phyloP scores from a whole-genome alignment of 176 grass and related monocot genomes.

The Chrysopogon serrulatus region DNA sequence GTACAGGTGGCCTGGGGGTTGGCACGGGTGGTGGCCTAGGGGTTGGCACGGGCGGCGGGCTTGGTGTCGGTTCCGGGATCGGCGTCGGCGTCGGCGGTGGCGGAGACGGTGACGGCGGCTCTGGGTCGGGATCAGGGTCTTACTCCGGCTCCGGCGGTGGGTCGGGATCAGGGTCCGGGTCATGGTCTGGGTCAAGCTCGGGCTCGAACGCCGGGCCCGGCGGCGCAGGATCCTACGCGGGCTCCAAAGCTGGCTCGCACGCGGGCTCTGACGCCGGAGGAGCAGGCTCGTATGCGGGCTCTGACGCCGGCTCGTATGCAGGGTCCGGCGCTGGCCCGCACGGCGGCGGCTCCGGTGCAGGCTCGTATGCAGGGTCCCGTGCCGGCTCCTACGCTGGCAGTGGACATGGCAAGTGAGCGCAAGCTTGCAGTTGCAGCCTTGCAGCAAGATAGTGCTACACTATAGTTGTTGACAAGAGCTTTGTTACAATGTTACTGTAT shows the following conservation, averaged over 20 bases:
- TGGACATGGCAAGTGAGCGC: slow-evolving; percentile 36
- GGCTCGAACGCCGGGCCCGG: neutral
- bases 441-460: neutral
- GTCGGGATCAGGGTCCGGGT: neutral
- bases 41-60: neutral
- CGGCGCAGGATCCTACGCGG: neutral
- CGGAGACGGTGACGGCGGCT: neutral
- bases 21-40: neutral
- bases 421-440: neutral
- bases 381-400: slow-evolving; percentile 35
- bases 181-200: slow-evolving; percentile 1
- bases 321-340: neutral
- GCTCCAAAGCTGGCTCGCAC: neutral
- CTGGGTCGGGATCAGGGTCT: neutral
- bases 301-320: neutral
- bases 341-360: neutral
- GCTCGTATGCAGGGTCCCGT: slow-evolving; percentile 28
- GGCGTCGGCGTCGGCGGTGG: slow-evolving; percentile 33
- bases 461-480: neutral
- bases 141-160: neutral
- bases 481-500: neutral
- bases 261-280: neutral
- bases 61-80: slow-evolving; percentile 29
- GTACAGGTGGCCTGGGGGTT: slow-evolving; percentile 5
- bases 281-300: neutral